A percentile compares a stretch with the other conserved stretches of the same genome.
Evolutionary conservation across 2,329 filamentous ascomycete genomes (phyloP).

Genomic region (Fonsecaea nubica): DNA sequence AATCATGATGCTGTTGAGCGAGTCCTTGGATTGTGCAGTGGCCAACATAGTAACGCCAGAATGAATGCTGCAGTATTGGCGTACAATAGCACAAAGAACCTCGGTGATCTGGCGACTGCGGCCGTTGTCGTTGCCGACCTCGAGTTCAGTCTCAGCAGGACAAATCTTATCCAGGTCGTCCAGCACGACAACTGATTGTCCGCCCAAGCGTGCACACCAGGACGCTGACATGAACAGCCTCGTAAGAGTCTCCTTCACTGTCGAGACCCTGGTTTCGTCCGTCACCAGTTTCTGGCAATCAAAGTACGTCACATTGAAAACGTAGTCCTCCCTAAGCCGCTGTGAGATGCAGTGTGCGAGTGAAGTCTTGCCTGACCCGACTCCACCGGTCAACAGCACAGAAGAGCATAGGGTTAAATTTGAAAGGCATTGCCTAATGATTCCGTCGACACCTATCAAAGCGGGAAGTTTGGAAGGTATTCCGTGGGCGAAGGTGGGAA

Average conservation of each 20-base stretch:
- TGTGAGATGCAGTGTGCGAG: conserved; percentile 78
- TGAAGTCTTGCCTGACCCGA: conserved; percentile 88
- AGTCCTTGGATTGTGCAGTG: conserved; percentile 91
- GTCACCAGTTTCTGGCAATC: conserved; percentile 85
- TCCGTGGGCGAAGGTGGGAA: conserved; percentile 60
- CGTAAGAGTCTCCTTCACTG: conserved; percentile 86
- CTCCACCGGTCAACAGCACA: conserved; percentile 83
- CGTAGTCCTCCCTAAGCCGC: conserved; percentile 70
- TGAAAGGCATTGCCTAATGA: conserved; percentile 74
- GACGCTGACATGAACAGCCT: conserved; percentile 86
- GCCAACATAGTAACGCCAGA: conserved; percentile 85
- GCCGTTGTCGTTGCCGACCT: conserved; percentile 91
- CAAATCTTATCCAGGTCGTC: conserved; percentile 94
- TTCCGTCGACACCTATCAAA: conserved; percentile 82
- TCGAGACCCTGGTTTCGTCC: conserved; percentile 86
- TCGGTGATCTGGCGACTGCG: conserved; percentile 92
- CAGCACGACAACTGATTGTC: conserved; percentile 81
- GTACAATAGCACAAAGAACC: conserved; percentile 79
- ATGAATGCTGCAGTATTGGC: conserved; percentile 80
- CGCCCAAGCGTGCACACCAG: conserved; percentile 88
- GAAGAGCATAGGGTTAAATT: conserved; percentile 87
- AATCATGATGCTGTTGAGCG: conserved; percentile 86
- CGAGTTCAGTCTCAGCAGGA: conserved; percentile 90
- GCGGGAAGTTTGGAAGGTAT: conserved; percentile 62
- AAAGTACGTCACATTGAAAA: conserved; percentile 86